A percentile compares a stretch with the other conserved stretches of the same genome.
Evolutionary conservation across 208 protist genomes (phyloP).

Genomic region (Phytomonas francai): DNA sequence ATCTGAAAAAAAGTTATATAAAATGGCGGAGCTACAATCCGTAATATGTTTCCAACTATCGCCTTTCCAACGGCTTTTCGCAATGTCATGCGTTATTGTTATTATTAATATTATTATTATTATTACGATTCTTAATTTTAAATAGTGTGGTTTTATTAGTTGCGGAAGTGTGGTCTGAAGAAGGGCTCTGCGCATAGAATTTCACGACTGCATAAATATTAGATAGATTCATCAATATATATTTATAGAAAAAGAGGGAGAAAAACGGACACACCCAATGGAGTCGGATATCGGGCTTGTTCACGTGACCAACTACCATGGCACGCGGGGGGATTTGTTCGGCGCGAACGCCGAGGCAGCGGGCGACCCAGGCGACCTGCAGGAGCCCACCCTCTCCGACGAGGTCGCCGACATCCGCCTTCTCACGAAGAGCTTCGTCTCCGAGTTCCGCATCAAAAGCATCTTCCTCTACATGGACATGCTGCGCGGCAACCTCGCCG

Average conservation of each 20-base stretch:
- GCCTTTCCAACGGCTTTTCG: too few species aligned
- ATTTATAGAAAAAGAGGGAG: constrained; percentile 10
- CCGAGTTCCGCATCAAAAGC: constrained; percentile 65
- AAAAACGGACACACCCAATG: constrained; percentile 29
- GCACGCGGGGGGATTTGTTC: constrained; percentile 19
- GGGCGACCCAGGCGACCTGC: constrained; percentile 10
- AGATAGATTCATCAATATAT: too few species aligned
- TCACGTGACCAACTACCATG: constrained; percentile 79
- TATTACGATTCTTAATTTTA: constrained; percentile 7
- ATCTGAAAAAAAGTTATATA: too few species aligned
- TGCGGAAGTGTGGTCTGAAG: too few species aligned
- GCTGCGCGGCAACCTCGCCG: constrained; percentile 78
- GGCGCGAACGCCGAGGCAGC: constrained; percentile 15
- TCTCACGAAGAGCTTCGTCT: constrained; percentile 73
- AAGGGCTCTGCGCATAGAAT: too few species aligned
- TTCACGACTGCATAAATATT: too few species aligned
- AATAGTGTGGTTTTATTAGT: too few species aligned
- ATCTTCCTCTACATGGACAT: constrained; percentile 84
- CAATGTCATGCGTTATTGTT: constrained; percentile 8
- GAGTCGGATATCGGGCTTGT: constrained; percentile 67
- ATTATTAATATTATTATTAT: constrained; percentile 6
- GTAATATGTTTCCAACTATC: too few species aligned
- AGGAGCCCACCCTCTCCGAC: constrained; percentile 12
- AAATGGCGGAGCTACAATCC: too few species aligned
- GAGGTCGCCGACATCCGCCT: constrained; percentile 54